Evolutionary conservation across 73 alveolate genomes (phyloP).

Genomic region (Paramecium primaurelia): DNA sequence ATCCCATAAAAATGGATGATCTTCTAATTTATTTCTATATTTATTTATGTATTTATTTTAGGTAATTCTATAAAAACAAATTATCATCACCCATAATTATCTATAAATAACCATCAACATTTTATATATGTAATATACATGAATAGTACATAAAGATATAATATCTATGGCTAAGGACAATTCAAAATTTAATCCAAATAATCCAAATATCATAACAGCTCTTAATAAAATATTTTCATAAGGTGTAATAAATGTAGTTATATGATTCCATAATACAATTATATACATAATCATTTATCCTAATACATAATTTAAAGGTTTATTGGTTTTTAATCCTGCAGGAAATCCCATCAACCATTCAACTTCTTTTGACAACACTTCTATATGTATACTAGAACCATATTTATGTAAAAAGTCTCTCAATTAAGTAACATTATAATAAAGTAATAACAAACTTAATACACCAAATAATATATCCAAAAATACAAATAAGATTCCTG

Average conservation of each 20-base stretch:
- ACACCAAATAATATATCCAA: slow-evolving; percentile 70
- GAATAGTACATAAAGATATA: slow-evolving; percentile 53
- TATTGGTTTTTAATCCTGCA: slow-evolving; percentile 83
- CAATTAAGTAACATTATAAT: slow-evolving; percentile 52
- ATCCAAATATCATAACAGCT: slow-evolving; percentile 64
- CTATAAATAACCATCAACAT: background rate
- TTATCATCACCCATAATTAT: background rate
- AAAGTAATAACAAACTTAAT: slow-evolving; percentile 52
- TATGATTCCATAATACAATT: slow-evolving; percentile 67
- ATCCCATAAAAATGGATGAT: slow-evolving; percentile 65
- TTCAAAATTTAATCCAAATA: slow-evolving; percentile 69
- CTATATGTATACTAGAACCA: slow-evolving; percentile 75
- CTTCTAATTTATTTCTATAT: background rate
- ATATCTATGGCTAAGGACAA: slow-evolving; percentile 68
- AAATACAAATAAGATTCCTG: slow-evolving; percentile 55
- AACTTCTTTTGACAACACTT: slow-evolving; percentile 71
- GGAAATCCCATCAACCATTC: slow-evolving; percentile 85
- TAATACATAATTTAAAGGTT: slow-evolving; percentile 69
- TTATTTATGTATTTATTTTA: background rate
- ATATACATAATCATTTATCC: slow-evolving; percentile 70
- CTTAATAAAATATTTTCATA: slow-evolving; percentile 64
- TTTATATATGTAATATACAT: background rate
- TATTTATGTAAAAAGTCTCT: slow-evolving; percentile 68
- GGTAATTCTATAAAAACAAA: background rate
- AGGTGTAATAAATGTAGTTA: slow-evolving; percentile 67